These are phyloP conservation scores for Cruciata laevipes DNA, from an alignment of 257 asterid genomes.

Conservation along the genomic window DNA sequence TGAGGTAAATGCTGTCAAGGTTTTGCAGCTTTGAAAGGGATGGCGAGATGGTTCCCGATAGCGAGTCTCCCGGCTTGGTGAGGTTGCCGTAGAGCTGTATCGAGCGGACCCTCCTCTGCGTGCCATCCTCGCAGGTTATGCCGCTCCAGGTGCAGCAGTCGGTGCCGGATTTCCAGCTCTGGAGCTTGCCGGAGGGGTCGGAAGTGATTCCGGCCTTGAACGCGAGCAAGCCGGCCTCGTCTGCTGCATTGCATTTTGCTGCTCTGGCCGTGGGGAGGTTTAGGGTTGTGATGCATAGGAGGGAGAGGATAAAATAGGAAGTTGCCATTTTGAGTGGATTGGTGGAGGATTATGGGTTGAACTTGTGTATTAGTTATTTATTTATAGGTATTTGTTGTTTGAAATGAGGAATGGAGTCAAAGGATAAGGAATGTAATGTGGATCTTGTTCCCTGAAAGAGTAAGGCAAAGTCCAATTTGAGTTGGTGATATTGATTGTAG, in stretches of 20 bases:
- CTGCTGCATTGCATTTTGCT: conserved; percentile 54
- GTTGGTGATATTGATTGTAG: not conserved
- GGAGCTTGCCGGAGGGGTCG: conserved; percentile 61
- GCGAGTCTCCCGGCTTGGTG: conserved; percentile 22
- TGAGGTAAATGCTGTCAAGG: conserved; percentile 33
- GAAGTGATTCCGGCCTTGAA: conserved; percentile 62
- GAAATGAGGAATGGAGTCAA: no score
- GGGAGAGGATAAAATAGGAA: conserved; percentile 9
- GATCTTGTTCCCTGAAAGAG: not conserved
- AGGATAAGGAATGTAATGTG: not conserved
- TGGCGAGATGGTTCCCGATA: conserved; percentile 59
- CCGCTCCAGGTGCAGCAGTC: conserved; percentile 72
- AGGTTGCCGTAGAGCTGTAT: conserved; percentile 24
- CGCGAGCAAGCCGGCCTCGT: conserved; percentile 48
- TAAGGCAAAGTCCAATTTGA: not conserved
- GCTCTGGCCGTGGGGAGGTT: conserved; percentile 23
- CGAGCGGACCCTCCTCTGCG: conserved; percentile 40
- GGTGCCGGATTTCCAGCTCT: conserved; percentile 61
- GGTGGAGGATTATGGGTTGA: not conserved
- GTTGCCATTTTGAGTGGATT: not conserved
- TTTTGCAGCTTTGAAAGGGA: conserved; percentile 46
- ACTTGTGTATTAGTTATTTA: not conserved
- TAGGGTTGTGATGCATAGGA: conserved; percentile 11
- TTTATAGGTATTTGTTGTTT: not conserved
- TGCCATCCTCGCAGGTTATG: conserved; percentile 32